Evolutionary conservation across 257 asterid species (phyloP).

Genomic region (Thymus quinquecostatus): DNA sequence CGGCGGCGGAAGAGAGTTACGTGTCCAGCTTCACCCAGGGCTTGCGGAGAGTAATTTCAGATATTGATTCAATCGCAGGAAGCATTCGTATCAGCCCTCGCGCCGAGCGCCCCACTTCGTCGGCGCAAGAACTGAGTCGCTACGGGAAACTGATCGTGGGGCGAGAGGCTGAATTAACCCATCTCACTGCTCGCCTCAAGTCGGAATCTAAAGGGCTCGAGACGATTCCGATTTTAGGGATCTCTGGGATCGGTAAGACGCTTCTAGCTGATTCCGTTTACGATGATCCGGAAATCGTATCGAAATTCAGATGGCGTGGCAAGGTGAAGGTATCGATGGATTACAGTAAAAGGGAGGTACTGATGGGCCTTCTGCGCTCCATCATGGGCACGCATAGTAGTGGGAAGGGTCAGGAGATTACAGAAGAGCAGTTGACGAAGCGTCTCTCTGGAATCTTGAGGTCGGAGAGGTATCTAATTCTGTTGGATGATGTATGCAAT

Average conservation of each 20-base stretch:
- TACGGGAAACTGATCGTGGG: background rate
- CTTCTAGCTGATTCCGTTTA: background rate
- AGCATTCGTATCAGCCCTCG: background rate
- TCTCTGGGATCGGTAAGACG: slow-evolving; percentile 1
- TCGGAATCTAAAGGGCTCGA: background rate
- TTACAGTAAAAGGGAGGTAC: background rate
- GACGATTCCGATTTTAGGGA: background rate
- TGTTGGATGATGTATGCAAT: slow-evolving; percentile 26
- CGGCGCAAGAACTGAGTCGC: background rate
- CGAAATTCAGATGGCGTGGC: background rate
- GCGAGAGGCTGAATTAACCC: background rate
- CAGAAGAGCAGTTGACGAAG: background rate
- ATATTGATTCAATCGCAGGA: background rate
- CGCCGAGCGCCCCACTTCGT: background rate
- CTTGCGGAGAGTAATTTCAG: background rate
- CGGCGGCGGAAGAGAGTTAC: background rate
- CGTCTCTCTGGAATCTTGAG: background rate
- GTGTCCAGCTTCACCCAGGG: background rate
- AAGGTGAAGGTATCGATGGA: slow-evolving; percentile 7
- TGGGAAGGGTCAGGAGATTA: slow-evolving; percentile 4
- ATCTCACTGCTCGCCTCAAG: background rate
- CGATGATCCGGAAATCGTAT: background rate
- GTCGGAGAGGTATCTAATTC: slow-evolving; percentile 11
- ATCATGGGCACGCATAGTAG: background rate
- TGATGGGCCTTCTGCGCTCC: background rate